Conservation (phyloP, 768 basidiomycete genomes). For the Leucocoprinus sp. region DNA sequence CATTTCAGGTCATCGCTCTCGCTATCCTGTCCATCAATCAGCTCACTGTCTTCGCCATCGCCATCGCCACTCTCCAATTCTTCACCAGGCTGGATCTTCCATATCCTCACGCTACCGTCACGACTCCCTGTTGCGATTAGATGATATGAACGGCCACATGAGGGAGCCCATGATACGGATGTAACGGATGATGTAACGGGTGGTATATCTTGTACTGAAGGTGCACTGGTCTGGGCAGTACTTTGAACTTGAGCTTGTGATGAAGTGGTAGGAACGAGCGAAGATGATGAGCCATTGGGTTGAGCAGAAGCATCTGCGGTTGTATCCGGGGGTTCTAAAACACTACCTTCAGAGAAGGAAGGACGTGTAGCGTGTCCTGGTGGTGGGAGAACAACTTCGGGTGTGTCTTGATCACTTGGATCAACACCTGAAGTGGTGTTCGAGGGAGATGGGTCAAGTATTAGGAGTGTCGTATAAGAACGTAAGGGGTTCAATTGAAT, state of each 20-base stretch:
- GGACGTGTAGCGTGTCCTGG: background rate
- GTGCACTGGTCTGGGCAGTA: background rate
- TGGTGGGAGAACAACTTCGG: background rate
- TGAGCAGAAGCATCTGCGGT: background rate
- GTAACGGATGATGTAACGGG: slow-evolving; percentile 60
- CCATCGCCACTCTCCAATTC: slow-evolving; percentile 41
- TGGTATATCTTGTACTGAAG: slow-evolving; percentile 14
- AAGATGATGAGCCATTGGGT: background rate
- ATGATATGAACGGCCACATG: slow-evolving; percentile 90
- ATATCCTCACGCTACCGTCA: slow-evolving; percentile 85
- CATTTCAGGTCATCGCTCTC: slow-evolving; percentile 33
- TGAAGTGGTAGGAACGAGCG: background rate
- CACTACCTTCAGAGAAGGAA: background rate
- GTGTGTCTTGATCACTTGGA: background rate
- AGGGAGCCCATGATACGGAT: slow-evolving; percentile 88
- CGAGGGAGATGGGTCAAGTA: slow-evolving; percentile 44
- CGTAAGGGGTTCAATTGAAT: slow-evolving; percentile 61
- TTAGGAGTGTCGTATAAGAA: slow-evolving; percentile 55
- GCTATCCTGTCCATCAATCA: background rate
- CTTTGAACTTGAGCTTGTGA: background rate
- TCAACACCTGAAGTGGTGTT: background rate
- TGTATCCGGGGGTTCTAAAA: background rate
- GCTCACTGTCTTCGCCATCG: background rate
- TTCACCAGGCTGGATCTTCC: slow-evolving; percentile 65
- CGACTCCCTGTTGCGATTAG: slow-evolving; percentile 86